Percentiles rank a stretch among this genome's conserved stretches.
Evolutionary conservation across 2,329 filamentous ascomycete species (phyloP).

Genomic region (Allantophomopsis cytisporea): DNA sequence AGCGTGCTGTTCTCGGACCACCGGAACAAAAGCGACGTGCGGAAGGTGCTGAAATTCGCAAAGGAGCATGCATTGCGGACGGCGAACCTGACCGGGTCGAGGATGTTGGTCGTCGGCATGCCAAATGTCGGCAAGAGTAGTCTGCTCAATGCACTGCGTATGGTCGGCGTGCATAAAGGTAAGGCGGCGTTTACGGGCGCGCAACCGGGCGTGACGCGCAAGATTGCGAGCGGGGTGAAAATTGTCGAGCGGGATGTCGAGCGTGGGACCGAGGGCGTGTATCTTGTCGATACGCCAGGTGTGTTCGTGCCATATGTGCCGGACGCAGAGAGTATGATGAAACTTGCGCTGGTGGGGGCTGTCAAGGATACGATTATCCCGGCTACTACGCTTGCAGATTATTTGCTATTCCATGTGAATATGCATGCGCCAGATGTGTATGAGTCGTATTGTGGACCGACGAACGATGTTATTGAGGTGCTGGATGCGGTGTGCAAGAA

Average conservation of each 20-base stretch:
- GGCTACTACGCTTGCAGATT: slow-evolving; percentile 71
- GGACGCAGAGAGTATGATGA: slow-evolving; percentile 80
- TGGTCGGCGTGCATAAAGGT: slow-evolving; percentile 43
- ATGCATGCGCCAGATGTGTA: slow-evolving; percentile 16
- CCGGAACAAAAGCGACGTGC: slow-evolving; percentile 28
- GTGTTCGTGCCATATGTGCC: slow-evolving; percentile 90
- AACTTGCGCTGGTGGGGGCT: slow-evolving; percentile 79
- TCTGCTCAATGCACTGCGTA: slow-evolving; percentile 76
- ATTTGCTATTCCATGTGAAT: slow-evolving; percentile 79
- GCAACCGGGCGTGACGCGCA: slow-evolving; percentile 81
- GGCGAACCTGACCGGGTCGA: slow-evolving; percentile 61
- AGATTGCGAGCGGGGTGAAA: slow-evolving; percentile 71
- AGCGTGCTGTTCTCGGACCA: slow-evolving; percentile 37
- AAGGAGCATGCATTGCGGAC: slow-evolving; percentile 31
- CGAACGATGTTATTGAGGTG: slow-evolving; percentile 70
- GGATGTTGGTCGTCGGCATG: slow-evolving; percentile 88
- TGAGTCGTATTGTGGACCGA: slow-evolving; percentile 48
- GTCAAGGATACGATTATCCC: slow-evolving; percentile 83
- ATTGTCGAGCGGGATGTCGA: slow-evolving; percentile 44
- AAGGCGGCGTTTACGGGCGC: slow-evolving; percentile 76
- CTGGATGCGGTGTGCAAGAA: slow-evolving; percentile 57
- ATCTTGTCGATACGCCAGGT: slow-evolving; percentile 83
- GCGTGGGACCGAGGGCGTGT: slow-evolving; percentile 37
- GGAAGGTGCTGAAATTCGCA: slow-evolving; percentile 29
- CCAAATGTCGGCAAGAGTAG: slow-evolving; percentile 95